A percentile compares a stretch with the other conserved stretches of the same genome.
These are phyloP conservation scores for Serendipita sp. DNA, from an alignment of 768 basidiomycete species.

Conservation along the genomic window DNA sequence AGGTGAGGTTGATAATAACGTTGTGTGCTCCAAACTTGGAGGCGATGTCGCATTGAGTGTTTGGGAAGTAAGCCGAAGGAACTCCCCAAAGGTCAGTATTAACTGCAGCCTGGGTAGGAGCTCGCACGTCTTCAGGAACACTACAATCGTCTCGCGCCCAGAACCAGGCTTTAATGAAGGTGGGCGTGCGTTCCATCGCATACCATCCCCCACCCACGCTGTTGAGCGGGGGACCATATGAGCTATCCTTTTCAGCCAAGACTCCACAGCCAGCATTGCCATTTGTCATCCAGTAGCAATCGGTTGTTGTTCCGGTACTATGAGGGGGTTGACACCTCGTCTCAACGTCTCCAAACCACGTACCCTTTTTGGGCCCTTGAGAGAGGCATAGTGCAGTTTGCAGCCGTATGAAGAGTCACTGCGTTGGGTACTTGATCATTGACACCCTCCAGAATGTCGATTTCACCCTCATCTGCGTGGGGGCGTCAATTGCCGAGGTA, in stretches of 20 bases:
- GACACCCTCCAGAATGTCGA: conserved; percentile 44
- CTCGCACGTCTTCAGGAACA: conserved; percentile 32
- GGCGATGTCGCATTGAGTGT: conserved; percentile 35
- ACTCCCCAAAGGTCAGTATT: conserved; percentile 39
- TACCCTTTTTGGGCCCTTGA: too few species aligned
- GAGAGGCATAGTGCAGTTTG: too few species aligned
- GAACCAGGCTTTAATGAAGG: conserved; percentile 55
- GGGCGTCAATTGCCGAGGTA: too few species aligned
- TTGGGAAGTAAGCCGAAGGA: conserved; percentile 39
- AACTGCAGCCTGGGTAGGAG: conserved; percentile 24
- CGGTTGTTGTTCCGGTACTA: conserved; percentile 9
- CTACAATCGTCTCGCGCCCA: conserved; percentile 34
- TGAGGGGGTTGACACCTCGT: too few species aligned
- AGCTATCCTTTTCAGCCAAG: conserved; percentile 24
- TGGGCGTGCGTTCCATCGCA: conserved; percentile 43
- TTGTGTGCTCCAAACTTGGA: conserved; percentile 37
- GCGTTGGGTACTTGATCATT: conserved; percentile 32
- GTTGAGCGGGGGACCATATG: conserved; percentile 47
- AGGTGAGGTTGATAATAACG: conserved; percentile 44
- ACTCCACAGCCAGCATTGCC: conserved; percentile 47
- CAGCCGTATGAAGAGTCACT: conserved; percentile 37
- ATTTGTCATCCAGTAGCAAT: conserved; percentile 35
- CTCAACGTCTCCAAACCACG: too few species aligned
- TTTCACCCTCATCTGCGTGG: conserved; percentile 31
- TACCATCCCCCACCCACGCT: conserved; percentile 48